Base-by-base conservation (phyloP, 257 asterid species). In the Solanum raphanifolium region DNA sequence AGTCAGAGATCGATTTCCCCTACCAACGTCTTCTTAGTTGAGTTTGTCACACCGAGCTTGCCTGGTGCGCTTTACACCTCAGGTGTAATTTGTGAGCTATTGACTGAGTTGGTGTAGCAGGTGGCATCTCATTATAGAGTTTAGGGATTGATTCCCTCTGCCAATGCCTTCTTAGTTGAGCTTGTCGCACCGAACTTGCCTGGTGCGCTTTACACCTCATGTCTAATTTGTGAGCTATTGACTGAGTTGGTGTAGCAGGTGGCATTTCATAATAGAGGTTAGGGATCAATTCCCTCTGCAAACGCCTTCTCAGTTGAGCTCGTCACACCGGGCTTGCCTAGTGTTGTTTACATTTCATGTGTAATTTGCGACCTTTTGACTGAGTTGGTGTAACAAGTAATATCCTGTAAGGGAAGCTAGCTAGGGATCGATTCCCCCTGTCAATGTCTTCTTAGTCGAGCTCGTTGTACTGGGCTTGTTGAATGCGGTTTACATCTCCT, bases 311-410 rank as follows among this genome's bases (percentile, higher is more conserved):
- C 1, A 60, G 29, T 60, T 25, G 5, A 60, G 65, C 4, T 7
- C 10, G 65, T 55, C 5, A 1, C 13, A 23, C 5, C 6, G 0
- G 27, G 11, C 5, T 60, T 23, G 29, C 3, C 31, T 62, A 20
- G 25, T 58, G 66, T 20, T 6, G 12, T 18, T 58, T 21, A 21
- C 27, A 58, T 58, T 23, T 58, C 68, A 4, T 10, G 15, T n/a
- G 32, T 0, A 11, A 25, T 2, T 65, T 65, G 71, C 7, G 1
- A 62, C 16, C 5, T 9, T 23, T 62, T 62, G 31, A 21, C 6
- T 21, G 6, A 23, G 13, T 60, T 60, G 29, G 13, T 60, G 69
- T 60, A 60, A 13, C 1, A 9, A 0, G 0, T 62, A 32, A 16
- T 62, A n/a, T n/a, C 31, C 7, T 11, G 0, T 62, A n/a, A 62